These are phyloP conservation scores for Phytophthora pluvialis DNA, from an alignment of 352 stramenopile genomes.

Conservation along the genomic window DNA sequence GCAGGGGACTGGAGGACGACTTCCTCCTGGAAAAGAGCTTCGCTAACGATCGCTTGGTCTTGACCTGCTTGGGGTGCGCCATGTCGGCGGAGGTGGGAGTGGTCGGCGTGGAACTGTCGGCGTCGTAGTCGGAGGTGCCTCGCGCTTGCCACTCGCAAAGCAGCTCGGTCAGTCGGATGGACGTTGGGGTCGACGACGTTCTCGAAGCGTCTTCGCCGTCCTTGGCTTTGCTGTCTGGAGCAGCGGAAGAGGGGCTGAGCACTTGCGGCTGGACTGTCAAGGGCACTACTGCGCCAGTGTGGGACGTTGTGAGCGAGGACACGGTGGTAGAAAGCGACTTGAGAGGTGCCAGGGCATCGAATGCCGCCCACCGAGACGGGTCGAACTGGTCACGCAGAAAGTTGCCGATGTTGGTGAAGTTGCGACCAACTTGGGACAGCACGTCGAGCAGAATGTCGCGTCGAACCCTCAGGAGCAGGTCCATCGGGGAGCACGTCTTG, in stretches of 20 bases:
- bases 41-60: slow-evolving; percentile 34
- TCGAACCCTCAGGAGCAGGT: slow-evolving; percentile 77
- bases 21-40: slow-evolving; percentile 47
- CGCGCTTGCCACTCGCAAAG: slow-evolving; percentile 14
- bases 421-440: slow-evolving; percentile 82
- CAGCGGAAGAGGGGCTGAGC: background rate
- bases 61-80: slow-evolving; percentile 17
- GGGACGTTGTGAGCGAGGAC: slow-evolving; percentile 29
- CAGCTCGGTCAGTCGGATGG: slow-evolving; percentile 14
- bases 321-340: slow-evolving; percentile 50
- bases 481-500: slow-evolving; percentile 81
- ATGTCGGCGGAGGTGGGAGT: slow-evolving; percentile 16
- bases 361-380: slow-evolving; percentile 64
- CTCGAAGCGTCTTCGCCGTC: slow-evolving; percentile 1
- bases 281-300: slow-evolving; percentile 27
- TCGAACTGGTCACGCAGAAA: slow-evolving; percentile 86
- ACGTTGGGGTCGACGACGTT: slow-evolving; percentile 3
- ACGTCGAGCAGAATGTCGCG: slow-evolving; percentile 85
- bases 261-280: background rate
- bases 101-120: slow-evolving; percentile 20
- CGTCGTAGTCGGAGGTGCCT: slow-evolving; percentile 16
- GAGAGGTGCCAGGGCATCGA: slow-evolving; percentile 71
- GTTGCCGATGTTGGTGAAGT: slow-evolving; percentile 88
- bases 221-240: slow-evolving; percentile 5
- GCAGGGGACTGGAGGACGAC: slow-evolving; percentile 22